phyloP scores from a whole-genome alignment of 257 asterid species.

The Solanum clarkiae region DNA sequence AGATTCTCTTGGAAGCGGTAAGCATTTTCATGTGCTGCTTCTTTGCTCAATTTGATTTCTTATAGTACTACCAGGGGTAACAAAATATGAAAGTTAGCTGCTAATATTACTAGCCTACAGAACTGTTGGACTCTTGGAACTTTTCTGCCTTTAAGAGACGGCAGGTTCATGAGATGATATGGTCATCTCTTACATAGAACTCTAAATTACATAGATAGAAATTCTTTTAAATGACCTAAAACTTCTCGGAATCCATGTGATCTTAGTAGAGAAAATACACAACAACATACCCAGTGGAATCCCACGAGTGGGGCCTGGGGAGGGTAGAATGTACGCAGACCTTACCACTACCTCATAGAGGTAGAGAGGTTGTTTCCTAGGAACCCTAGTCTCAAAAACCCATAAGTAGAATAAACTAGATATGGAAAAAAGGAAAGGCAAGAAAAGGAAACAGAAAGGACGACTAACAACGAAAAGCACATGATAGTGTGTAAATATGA shows the following conservation, averaged over 20 bases:
- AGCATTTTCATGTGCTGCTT: constrained; percentile 1
- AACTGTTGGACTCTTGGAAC: not conserved
- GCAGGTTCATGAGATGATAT: not conserved
- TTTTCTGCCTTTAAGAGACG: not conserved
- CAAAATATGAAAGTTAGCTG: not conserved
- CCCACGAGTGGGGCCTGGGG: too few relatives aligned
- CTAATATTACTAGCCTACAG: not conserved
- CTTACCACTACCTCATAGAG: too few relatives aligned
- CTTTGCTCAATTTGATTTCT: not conserved
- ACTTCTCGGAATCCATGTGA: not conserved
- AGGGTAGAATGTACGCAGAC: too few relatives aligned
- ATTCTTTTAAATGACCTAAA: not conserved
- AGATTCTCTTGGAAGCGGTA: constrained; percentile 59
- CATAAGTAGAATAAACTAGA: too few relatives aligned
- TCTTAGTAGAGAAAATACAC: not conserved
- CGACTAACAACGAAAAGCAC: too few relatives aligned
- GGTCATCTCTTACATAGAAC: not conserved
- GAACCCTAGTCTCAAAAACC: too few relatives aligned
- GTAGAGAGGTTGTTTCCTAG: too few relatives aligned
- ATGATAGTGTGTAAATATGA: too few relatives aligned
- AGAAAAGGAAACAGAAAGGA: too few relatives aligned
- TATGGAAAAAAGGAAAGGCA: too few relatives aligned
- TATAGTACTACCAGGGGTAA: not conserved
- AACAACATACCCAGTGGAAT: too few relatives aligned
- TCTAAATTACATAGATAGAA: not conserved